These are phyloP conservation scores for Phyllosticta capitalensis DNA, from an alignment of 2,329 filamentous ascomycete species.

Conservation along the genomic window DNA sequence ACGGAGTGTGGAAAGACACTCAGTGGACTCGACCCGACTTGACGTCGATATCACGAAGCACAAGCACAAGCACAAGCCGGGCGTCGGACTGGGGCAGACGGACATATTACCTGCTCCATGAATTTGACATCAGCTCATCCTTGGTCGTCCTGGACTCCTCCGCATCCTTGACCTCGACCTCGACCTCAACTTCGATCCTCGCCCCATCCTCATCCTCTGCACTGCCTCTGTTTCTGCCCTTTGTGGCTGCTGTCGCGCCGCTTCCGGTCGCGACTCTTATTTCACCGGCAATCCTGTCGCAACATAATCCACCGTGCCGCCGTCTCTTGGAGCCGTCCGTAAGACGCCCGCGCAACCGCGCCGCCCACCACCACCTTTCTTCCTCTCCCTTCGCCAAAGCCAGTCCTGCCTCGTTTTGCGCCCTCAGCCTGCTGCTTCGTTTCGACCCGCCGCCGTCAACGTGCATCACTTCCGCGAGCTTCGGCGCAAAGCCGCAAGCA, in stretches of 20 bases:
- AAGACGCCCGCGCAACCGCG: not conserved
- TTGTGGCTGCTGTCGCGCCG: not conserved
- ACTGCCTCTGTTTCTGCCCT: not conserved
- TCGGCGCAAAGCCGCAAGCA: constrained; percentile 18
- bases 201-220: not conserved
- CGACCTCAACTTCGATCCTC: not conserved
- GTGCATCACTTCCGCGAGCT: constrained; percentile 11
- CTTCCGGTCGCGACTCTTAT: not conserved
- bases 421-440: not conserved
- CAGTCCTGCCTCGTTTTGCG: not conserved
- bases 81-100: not conserved
- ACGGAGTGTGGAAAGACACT: too few relatives aligned
- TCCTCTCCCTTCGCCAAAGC: not conserved
- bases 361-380: not conserved
- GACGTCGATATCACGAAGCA: not conserved
- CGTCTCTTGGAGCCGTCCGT: not conserved
- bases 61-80: too few relatives aligned
- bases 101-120: not conserved
- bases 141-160: not conserved
- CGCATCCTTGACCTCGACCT: not conserved
- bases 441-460: constrained; percentile 2
- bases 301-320: too few relatives aligned
- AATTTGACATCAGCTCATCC: not conserved
- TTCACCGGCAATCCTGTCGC: not conserved
- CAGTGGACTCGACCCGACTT: not conserved